Evolutionary conservation across 495 filamentous ascomycete species (phyloP), one percentile per base, ranked within the genome.

Genomic region (Penicillium flavigenum): DNA sequence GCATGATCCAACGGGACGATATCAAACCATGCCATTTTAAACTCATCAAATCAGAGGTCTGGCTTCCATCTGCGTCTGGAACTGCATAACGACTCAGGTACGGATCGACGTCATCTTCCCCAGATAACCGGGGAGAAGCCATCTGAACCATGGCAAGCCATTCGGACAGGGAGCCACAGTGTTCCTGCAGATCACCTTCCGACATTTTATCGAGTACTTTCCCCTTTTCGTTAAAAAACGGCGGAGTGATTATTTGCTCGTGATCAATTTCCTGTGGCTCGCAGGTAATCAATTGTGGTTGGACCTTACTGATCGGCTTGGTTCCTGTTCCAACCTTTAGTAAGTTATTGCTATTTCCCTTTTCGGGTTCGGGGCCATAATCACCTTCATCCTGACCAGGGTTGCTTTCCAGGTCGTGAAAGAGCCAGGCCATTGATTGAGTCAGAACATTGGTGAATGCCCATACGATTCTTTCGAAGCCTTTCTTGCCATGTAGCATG

Each of bases 401-500:
- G 20, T 47, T 61, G 5, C 63, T 47, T 1, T 64, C 74, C 3
- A 88, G 65, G 62, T 92, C 86, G 71, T 81, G 86, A 64, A 97
- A 93, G 2, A 97, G 77, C 91, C 93, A 98, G 1, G 85, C 83
- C 24, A 90, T 60, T 1, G 88, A 83, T 32, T 81, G 68, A 38
- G 82, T 85, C 7, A 97, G 77, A 36, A 90, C 89, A 60, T 96
- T 92, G 56, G 89, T 85, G 70, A 88, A 92, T 12, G 91, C 91
- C 77, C 91, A 91, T 14, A 89, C 75, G 39, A 97, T 81, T 43
- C 91, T 83, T 56, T 95, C 87, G 59, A 97, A 97, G 0, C 88
- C 89, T 63, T 94, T 95, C 70, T 93, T 96, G 27, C 93, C 94
- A 63, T 90, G 90, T 8, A 91, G 66, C 90, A 96, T 96, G 11